These are phyloP conservation scores for Strigomonas culicis DNA, from an alignment of 208 protist genomes.

Conservation along the genomic window DNA sequence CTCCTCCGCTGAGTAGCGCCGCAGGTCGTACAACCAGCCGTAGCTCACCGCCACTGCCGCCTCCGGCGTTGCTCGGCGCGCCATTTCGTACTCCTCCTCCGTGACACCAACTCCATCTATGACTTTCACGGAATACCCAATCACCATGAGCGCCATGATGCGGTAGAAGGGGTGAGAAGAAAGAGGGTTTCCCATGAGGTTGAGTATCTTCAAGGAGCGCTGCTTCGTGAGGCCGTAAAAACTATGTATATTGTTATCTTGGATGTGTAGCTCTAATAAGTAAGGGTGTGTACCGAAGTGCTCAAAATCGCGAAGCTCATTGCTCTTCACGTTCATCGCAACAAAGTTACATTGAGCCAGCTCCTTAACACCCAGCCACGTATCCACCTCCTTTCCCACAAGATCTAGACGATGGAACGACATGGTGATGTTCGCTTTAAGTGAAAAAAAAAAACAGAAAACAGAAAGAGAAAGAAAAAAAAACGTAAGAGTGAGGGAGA, in stretches of 20 bases:
- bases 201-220: conserved; percentile 38
- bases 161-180: conserved; percentile 66
- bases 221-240: conserved; percentile 73
- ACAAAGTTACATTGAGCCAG: conserved; percentile 46
- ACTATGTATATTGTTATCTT: conserved; percentile 48
- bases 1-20: background rate
- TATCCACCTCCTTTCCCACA: conserved; percentile 34
- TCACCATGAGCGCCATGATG: conserved; percentile 64
- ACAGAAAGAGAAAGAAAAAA: conserved; percentile 12
- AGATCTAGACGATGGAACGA: conserved; percentile 46
- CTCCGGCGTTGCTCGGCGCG: conserved; percentile 26
- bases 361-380: conserved; percentile 41
- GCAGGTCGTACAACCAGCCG: conserved; percentile 60
- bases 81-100: conserved; percentile 41
- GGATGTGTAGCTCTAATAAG: conserved; percentile 47
- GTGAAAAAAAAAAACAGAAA: conserved; percentile 20
- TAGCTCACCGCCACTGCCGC: conserved; percentile 74
- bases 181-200: conserved; percentile 64
- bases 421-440: conserved; percentile 26
- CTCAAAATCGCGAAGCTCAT: conserved; percentile 50
- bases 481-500: conserved; percentile 1
- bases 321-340: conserved; percentile 53
- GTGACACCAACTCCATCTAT: conserved; percentile 60
- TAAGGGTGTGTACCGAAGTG: conserved; percentile 75
- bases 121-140: conserved; percentile 53